Evolutionary conservation across 768 basidiomycete species (phyloP), one percentile per base, ranked within the genome.

Genomic region (Lactarius sanguifluus): DNA sequence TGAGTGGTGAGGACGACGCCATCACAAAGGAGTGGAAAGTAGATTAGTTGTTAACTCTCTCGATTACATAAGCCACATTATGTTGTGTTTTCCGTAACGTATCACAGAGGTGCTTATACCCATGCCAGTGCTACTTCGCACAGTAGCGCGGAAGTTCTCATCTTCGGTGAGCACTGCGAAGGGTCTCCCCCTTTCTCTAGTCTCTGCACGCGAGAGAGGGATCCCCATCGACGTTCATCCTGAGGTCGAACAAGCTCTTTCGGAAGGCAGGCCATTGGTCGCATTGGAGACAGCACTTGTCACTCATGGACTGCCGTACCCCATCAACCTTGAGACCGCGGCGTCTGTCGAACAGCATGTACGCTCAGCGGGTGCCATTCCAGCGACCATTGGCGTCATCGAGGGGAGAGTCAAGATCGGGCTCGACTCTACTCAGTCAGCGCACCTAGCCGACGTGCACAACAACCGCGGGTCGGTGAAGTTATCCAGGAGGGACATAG

Each of bases 251-350:
- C 84, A 95, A 63, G 95, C 96, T 4, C 81, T 96, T 25, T 79
- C 81, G 5, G 78, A 81, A 50, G 78, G 81, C 12, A 80, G 78
- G 67, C 87, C 94, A 23, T 81, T 98, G 55, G 94, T 98, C 13
- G 95, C 96, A 15, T 85, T 98, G 13, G 96, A 98, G 75, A 92
- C 91, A 2, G 89, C 96, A 1, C 85, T 98, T 61, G 87, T 97
- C 66, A 95, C 95, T 1, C 94, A 98, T 80, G 96, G 94, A 23
- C 86, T 96, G 79, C 92, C 94, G 0, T 86, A 86, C 70, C 94
- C 94, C 0, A 81, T 81, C 43, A 96, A 94, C 73, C 75, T 89
- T 7, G 80, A 87, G 32, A 87, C 90, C 28, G 88, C 93, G 0
- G 77, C 79, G 38, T 86, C 87, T 7, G 81, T 96, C 23, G 93